Conservation (phyloP, 1,139 yeast genomes). For the Nakaseomyces nivariensis region DNA sequence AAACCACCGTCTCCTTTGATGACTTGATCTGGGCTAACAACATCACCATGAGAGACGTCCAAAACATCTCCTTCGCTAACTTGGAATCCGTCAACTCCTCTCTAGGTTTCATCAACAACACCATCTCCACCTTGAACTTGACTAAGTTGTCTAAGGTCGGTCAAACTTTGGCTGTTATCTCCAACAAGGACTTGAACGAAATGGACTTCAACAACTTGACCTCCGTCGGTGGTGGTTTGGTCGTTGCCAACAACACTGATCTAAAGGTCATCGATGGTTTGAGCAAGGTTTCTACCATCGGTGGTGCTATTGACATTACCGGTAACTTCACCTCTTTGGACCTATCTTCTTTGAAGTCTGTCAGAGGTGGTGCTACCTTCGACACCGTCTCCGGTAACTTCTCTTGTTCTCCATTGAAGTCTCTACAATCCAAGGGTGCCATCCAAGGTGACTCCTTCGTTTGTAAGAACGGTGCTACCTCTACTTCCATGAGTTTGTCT, state of each 20-base stretch:
- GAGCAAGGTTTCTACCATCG: constrained; percentile 59
- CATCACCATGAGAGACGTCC: constrained; percentile 71
- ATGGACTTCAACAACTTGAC: constrained; percentile 63
- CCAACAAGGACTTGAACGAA: constrained; percentile 63
- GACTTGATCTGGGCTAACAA: constrained; percentile 75
- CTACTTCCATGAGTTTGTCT: constrained; percentile 41
- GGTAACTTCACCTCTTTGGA: constrained; percentile 80
- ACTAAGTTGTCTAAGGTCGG: constrained; percentile 55
- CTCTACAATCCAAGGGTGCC: constrained; percentile 59
- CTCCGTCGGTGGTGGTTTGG: constrained; percentile 79
- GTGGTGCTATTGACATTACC: constrained; percentile 75
- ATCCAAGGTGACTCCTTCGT: constrained; percentile 82
- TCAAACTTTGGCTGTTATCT: constrained; percentile 65
- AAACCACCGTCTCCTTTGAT: constrained; percentile 59
- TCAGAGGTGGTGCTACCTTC: constrained; percentile 86
- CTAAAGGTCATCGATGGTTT: constrained; percentile 62
- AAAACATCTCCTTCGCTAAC: constrained; percentile 59
- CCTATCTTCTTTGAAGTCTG: constrained; percentile 60
- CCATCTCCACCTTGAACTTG: constrained; percentile 49
- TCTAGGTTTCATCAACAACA: constrained; percentile 61
- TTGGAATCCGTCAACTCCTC: constrained; percentile 71
- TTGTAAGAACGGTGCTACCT: constrained; percentile 63
- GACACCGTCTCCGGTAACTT: constrained; percentile 64
- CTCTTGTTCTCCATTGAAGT: constrained; percentile 69
- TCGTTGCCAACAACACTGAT: constrained; percentile 70